phyloP scores from a whole-genome alignment of 345 rosid species.

The Eucalyptus erythrocorys region DNA sequence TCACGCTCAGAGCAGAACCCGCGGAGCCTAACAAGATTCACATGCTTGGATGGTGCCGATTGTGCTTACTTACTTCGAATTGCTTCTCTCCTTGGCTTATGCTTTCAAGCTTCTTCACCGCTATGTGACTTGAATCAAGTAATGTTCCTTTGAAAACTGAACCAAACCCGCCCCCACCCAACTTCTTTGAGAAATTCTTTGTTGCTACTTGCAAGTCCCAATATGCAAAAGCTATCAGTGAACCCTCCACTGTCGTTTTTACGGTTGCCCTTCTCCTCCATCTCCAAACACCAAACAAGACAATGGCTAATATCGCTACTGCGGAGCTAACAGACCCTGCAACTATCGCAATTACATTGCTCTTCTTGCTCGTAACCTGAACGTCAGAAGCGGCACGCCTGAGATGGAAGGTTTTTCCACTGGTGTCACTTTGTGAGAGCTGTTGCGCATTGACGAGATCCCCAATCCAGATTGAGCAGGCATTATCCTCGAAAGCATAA shows the following conservation, averaged over 20 bases:
- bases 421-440: constrained; percentile 12
- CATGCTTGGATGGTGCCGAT: constrained; percentile 76
- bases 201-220: constrained; percentile 68
- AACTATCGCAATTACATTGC: neutral
- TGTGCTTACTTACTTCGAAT: constrained; percentile 76
- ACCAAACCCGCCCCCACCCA: constrained; percentile 93
- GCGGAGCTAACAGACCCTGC: constrained; percentile 21
- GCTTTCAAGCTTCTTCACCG: constrained; percentile 80
- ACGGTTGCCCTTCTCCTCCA: constrained; percentile 8
- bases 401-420: constrained; percentile 27
- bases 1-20: constrained; percentile 80
- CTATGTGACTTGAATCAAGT: constrained; percentile 54
- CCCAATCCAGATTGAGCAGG: constrained; percentile 43
- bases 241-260: constrained; percentile 34
- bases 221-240: constrained; percentile 53
- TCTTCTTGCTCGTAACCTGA: constrained; percentile 13
- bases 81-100: constrained; percentile 87
- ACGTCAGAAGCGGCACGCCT: constrained; percentile 66
- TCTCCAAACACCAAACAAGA: constrained; percentile 8
- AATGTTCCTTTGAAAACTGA: constrained; percentile 73
- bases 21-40: constrained; percentile 69
- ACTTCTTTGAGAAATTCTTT: constrained; percentile 61
- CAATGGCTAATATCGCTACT: constrained; percentile 8
- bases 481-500: constrained; percentile 28
- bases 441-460: constrained; percentile 33